phyloP scores from a whole-genome alignment of 345 rosid species.

The Moricandia moricandioides region DNA sequence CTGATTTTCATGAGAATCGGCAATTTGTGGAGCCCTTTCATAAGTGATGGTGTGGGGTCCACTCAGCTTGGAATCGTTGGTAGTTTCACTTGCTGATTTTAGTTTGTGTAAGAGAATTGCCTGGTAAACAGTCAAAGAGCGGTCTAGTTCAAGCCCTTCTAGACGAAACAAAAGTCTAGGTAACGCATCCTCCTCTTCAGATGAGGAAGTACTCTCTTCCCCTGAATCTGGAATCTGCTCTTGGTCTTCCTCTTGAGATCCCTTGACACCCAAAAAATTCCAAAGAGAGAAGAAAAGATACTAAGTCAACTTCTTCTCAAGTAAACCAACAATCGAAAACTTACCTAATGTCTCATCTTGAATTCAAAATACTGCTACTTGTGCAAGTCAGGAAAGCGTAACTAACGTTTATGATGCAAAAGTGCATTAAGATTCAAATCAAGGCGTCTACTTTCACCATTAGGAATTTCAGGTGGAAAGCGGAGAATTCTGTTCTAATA shows the following conservation, averaged over 20 bases:
- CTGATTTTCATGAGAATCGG: conserved; percentile 28
- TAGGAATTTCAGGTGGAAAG: conserved; percentile 11
- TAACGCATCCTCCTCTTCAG: conserved; percentile 37
- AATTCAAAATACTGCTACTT: neutral
- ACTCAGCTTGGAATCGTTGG: conserved; percentile 49
- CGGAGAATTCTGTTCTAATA: conserved; percentile 5
- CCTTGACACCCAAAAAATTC: conserved; percentile 35
- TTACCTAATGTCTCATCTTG: neutral
- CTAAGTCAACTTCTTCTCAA: conserved; percentile 9
- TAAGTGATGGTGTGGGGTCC: conserved; percentile 61
- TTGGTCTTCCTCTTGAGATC: conserved; percentile 32
- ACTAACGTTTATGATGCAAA: neutral
- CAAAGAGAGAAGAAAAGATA: neutral
- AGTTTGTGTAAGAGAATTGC: conserved; percentile 70
- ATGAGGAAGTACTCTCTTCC: conserved; percentile 26
- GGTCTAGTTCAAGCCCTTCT: conserved; percentile 61
- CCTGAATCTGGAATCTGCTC: conserved; percentile 35
- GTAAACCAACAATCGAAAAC: conserved; percentile 18
- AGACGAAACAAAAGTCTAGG: conserved; percentile 63
- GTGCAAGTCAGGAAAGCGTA: neutral
- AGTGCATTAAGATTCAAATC: neutral
- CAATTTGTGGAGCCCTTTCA: conserved; percentile 45
- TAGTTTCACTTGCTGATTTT: conserved; percentile 53
- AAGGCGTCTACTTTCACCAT: neutral
- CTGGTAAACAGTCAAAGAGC: conserved; percentile 64